Conservation (phyloP, 1,284 basidiomycete genomes). For the Cryptococcus wingfieldii region DNA sequence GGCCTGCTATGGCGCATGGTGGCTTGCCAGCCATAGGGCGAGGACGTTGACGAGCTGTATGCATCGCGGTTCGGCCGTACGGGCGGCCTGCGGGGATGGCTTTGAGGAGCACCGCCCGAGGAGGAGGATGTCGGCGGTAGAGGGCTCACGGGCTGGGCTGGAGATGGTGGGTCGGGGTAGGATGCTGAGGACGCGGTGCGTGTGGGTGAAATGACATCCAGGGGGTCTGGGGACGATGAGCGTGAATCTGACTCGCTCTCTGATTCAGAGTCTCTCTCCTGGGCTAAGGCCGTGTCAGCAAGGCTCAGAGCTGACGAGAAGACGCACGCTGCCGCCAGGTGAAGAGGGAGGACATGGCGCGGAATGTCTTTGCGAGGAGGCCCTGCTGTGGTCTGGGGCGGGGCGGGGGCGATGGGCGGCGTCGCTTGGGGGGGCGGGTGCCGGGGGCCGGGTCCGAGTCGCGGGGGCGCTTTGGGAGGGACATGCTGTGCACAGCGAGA, state of each 20-base stretch:
- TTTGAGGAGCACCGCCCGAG: neutral
- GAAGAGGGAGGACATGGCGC: neutral
- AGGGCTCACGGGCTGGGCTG: neutral
- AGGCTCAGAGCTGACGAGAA: neutral
- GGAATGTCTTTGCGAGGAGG: neutral
- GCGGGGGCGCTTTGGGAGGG: neutral
- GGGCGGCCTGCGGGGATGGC: neutral
- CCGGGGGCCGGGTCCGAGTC: neutral
- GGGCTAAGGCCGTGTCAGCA: neutral
- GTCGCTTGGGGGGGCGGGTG: neutral
- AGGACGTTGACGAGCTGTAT: neutral
- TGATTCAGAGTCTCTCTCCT: neutral
- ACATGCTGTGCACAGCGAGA: neutral
- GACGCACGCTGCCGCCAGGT: neutral
- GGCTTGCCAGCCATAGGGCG: neutral
- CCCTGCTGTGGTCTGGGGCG: neutral
- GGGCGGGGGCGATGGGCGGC: neutral
- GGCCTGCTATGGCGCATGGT: neutral
- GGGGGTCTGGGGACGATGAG: neutral
- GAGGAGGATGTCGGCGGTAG: neutral
- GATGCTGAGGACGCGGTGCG: neutral
- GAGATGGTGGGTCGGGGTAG: neutral
- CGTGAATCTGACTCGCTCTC: neutral
- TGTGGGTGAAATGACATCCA: neutral
- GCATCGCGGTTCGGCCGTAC: neutral